Conservation (phyloP, 1,139 yeast species). For the Yamadazyma dendronema region DNA sequence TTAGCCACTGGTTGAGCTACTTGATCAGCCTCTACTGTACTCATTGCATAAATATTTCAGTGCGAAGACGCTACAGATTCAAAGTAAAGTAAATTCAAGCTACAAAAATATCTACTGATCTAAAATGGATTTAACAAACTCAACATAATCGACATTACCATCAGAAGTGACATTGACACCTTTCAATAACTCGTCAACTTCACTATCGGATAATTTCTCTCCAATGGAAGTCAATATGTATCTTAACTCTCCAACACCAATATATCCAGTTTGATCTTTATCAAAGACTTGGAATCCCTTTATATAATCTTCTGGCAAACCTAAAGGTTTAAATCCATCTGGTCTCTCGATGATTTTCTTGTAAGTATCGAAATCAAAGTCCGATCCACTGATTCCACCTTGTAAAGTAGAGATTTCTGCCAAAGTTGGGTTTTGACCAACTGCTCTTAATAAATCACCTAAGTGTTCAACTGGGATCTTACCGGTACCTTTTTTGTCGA, state of each 20-base stretch:
- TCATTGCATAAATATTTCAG: not conserved
- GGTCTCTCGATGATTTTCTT: conserved; percentile 80
- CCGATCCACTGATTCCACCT: conserved; percentile 40
- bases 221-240: conserved; percentile 93
- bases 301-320: conserved; percentile 94
- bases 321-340: conserved; percentile 84
- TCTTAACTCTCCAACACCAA: conserved; percentile 95
- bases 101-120: conserved; percentile 68
- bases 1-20: too few relatives aligned
- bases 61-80: too few relatives aligned
- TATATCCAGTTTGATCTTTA: conserved; percentile 91
- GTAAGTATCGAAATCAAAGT: conserved; percentile 74
- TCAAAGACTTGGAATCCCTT: conserved; percentile 98
- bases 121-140: conserved; percentile 88
- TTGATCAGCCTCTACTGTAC: too few relatives aligned
- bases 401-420: conserved; percentile 82
- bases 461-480: conserved; percentile 82
- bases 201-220: conserved; percentile 84
- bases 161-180: conserved; percentile 93
- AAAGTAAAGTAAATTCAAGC: not conserved
- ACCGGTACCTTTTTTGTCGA: conserved; percentile 96
- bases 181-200: conserved; percentile 92
- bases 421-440: conserved; percentile 96
- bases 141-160: conserved; percentile 92
- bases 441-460: conserved; percentile 93